phyloP scores from a whole-genome alignment of 495 filamentous ascomycete genomes.

The Hyaloscypha bicolor region DNA sequence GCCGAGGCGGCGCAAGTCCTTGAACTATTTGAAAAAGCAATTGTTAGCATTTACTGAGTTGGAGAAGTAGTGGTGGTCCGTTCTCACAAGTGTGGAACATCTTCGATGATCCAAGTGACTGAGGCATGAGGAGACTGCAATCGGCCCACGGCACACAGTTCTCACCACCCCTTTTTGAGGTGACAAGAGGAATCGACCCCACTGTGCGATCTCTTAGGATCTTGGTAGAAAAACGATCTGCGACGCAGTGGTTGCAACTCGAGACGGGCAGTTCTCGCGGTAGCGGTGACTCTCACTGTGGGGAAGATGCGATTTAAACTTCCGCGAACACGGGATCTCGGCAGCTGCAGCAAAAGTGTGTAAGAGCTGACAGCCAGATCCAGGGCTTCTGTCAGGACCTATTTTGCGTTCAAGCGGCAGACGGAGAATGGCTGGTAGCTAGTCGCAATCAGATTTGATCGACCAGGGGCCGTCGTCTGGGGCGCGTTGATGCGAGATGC shows the following conservation, averaged over 20 bases:
- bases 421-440: background rate
- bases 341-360: constrained; percentile 12
- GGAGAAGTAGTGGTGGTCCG: background rate
- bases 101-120: constrained; percentile 28
- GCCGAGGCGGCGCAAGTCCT: constrained; percentile 27
- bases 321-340: background rate
- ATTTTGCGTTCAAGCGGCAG: constrained; percentile 1
- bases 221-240: background rate
- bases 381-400: background rate
- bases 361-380: constrained; percentile 9
- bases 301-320: constrained; percentile 13
- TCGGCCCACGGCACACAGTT: constrained; percentile 1
- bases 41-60: constrained; percentile 13
- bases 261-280: background rate
- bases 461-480: constrained; percentile 10
- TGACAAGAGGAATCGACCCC: background rate
- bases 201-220: background rate
- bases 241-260: background rate
- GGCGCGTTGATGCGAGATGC: constrained; percentile 16
- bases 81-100: constrained; percentile 35
- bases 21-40: constrained; percentile 22
- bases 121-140: constrained; percentile 26
- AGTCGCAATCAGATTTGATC: constrained; percentile 14
- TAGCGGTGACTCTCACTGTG: background rate
- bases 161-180: background rate